Evolutionary conservation across 352 stramenopile species (phyloP), one percentile per base, ranked within the genome.

Genomic region (Thraustochytrium striatum): DNA sequence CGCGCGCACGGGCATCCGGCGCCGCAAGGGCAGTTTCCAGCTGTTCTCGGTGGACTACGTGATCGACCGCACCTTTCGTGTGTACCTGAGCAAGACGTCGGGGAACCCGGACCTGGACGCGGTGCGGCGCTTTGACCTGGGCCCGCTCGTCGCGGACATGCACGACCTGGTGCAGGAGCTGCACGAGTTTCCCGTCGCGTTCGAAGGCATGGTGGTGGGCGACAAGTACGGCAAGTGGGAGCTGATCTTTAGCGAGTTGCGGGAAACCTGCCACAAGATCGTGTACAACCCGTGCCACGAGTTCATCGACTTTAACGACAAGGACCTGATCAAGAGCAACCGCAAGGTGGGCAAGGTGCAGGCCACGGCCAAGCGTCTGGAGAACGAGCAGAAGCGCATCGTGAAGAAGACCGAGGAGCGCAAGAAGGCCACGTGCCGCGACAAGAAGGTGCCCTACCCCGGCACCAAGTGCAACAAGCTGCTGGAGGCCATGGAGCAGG

Each of bases 151-250:
- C 1, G 38, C 70, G 0, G 58, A 80, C 39, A 80, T 75, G 57
- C 70, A 72, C 2, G 70, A 80, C 79, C 57, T 80, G 19, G 70
- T 80, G 36, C 70, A 80, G 36, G 70, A 80, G 58, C 70, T 80
- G 16, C 70, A 80, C 30, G 70, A 80, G 58, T 57, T 80, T 5
- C 70, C 70, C 25, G 70, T 81, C 21, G 70, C 61, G 21, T 81
- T 80, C 1, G 70, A 72, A 25, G 55, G 55, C 25, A 81, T 80
- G 70, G 33, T 65, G n/a, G 41, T 79, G 58, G 70, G 70, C 47
- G 70, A 80, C 8, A 80, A 80, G 53, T 80, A 80, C 58, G 70
- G 70, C 39, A 11, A 7, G 28, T 80, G 70, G 70, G 70, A 80
- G 58, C 28, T 80, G 13, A 72, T 80, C 32, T 80, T 80, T 59